These are phyloP conservation scores for Boletus tomentosulus DNA, from an alignment of 768 basidiomycete genomes.

Conservation along the genomic window DNA sequence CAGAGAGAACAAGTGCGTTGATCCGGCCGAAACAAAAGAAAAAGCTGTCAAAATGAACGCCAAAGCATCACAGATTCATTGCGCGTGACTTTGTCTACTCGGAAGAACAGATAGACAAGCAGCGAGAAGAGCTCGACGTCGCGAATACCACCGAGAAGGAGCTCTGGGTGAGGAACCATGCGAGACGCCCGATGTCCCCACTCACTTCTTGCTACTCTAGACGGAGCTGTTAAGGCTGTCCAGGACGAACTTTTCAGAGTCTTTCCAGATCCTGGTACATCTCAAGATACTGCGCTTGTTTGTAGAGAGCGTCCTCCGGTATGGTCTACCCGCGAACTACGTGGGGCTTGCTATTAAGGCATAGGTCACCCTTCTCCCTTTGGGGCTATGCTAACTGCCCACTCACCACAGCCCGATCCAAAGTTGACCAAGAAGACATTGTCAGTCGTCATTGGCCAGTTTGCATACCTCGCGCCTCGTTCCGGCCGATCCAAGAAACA, in stretches of 20 bases:
- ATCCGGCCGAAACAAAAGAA: neutral
- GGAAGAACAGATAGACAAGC: conserved; percentile 73
- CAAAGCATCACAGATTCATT: conserved; percentile 61
- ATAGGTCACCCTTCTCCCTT: conserved; percentile 8
- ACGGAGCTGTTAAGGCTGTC: conserved; percentile 87
- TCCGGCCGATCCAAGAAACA: conserved; percentile 45
- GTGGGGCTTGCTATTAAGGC: conserved; percentile 80
- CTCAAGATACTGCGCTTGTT: conserved; percentile 89
- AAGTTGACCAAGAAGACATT: conserved; percentile 81
- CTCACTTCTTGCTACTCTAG: conserved; percentile 37
- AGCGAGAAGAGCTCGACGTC: conserved; percentile 74
- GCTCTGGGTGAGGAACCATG: conserved; percentile 72
- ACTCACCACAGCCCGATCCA: conserved; percentile 65
- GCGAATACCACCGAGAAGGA: conserved; percentile 90
- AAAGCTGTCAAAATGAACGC: conserved; percentile 4
- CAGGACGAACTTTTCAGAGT: conserved; percentile 95
- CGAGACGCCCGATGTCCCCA: neutral
- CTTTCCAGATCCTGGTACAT: conserved; percentile 91
- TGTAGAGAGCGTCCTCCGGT: conserved; percentile 92
- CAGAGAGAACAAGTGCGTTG: conserved; percentile 83
- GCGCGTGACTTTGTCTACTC: conserved; percentile 93
- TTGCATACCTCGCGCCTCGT: conserved; percentile 74
- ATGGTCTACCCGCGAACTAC: conserved; percentile 93
- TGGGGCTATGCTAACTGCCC: neutral
- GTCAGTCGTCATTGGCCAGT: conserved; percentile 66